These are phyloP conservation scores for Tricholoma matsutake DNA, from an alignment of 768 basidiomycete genomes.

Conservation along the genomic window DNA sequence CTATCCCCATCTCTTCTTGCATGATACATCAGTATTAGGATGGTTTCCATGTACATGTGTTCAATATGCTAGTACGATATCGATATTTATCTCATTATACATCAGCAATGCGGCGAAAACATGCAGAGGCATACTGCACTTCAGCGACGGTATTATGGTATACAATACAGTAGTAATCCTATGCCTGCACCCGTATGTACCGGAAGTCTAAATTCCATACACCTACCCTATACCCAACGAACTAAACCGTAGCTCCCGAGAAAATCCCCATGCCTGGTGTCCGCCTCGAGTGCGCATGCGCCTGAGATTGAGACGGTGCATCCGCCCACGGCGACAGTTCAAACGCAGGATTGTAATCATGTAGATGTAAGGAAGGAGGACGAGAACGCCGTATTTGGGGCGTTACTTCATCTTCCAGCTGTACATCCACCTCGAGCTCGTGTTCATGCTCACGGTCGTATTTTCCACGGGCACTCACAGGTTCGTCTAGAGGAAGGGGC, in stretches of 20 bases:
- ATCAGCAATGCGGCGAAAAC: no score
- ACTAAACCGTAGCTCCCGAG: neutral
- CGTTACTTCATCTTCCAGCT: neutral
- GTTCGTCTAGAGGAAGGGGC: neutral
- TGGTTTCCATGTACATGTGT: neutral
- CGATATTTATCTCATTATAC: no score
- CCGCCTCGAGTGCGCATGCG: neutral
- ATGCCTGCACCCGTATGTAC: no score
- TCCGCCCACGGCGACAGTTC: constrained; percentile 2
- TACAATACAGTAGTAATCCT: no score
- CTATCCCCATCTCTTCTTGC: no score
- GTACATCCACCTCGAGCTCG: neutral
- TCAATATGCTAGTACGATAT: no score
- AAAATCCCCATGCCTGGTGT: neutral
- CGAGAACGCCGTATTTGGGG: neutral
- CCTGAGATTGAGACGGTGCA: neutral
- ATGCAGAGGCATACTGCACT: no score
- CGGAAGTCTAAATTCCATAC: no score
- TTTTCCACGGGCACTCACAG: neutral
- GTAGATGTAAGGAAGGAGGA: neutral
- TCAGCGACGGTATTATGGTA: no score
- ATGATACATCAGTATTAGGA: neutral
- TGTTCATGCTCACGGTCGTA: neutral
- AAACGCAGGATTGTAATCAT: neutral
- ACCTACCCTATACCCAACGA: neutral